Conservation (phyloP, 2,329 filamentous ascomycete species). For the Aspergillus intermedius region DNA sequence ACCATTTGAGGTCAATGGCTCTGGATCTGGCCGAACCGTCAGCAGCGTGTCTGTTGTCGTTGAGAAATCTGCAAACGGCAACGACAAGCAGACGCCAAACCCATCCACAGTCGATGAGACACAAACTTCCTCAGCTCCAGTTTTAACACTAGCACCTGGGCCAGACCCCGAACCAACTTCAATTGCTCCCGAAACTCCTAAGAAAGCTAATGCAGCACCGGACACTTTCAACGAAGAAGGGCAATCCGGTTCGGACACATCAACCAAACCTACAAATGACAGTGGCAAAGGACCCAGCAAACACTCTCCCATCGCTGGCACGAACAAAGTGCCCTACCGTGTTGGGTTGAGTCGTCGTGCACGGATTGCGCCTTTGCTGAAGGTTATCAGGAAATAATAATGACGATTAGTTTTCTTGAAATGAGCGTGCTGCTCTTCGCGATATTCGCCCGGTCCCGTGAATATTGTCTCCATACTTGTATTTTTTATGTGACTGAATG, state of each 20-base stretch:
- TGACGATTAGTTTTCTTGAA: too few relatives aligned
- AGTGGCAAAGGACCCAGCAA: conserved; percentile 26
- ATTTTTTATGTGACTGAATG: neutral
- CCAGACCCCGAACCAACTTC: conserved; percentile 2
- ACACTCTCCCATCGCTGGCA: conserved; percentile 36
- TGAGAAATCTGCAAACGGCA: neutral
- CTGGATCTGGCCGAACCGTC: neutral
- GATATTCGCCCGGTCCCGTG: too few relatives aligned
- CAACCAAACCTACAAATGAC: neutral
- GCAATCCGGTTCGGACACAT: neutral
- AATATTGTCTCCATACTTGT: neutral
- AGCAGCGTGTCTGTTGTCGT: neutral
- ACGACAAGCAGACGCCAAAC: too few relatives aligned
- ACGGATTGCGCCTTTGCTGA: conserved; percentile 44
- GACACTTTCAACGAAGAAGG: neutral
- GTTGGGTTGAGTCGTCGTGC: conserved; percentile 46
- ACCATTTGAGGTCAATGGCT: neutral
- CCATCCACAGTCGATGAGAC: too few relatives aligned
- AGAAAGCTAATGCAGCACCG: conserved; percentile 1
- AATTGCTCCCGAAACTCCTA: conserved; percentile 3
- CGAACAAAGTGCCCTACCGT: conserved; percentile 36
- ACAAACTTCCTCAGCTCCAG: neutral
- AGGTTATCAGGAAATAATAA: conserved; percentile 36
- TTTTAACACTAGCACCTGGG: neutral
- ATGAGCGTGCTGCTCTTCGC: too few relatives aligned